Percentiles rank a stretch among this genome's conserved stretches.
Evolutionary conservation across 768 basidiomycete species (phyloP).

Genomic region (Mycena galopus): DNA sequence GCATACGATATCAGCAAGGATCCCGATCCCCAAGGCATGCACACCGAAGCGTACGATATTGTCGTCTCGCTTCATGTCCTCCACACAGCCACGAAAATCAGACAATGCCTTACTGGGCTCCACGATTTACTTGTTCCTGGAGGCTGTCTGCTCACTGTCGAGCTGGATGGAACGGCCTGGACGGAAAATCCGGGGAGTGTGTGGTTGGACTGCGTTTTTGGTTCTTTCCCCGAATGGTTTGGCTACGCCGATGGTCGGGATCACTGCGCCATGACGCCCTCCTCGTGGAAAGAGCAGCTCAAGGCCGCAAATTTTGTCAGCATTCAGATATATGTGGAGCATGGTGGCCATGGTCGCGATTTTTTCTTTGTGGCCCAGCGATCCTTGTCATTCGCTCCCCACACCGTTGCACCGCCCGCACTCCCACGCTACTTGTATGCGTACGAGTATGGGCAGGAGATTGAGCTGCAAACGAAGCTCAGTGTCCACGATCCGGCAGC

Average conservation of each 20-base stretch:
- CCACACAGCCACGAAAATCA: slow-evolving; percentile 7
- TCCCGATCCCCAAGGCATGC: slow-evolving; percentile 3
- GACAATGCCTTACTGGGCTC: neutral
- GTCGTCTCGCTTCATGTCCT: slow-evolving; percentile 22
- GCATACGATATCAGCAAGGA: slow-evolving; percentile 18
- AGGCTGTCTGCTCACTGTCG: slow-evolving; percentile 11
- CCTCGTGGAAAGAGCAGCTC: slow-evolving; percentile 4
- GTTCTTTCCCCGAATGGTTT: slow-evolving; percentile 24
- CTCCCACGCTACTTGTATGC: neutral
- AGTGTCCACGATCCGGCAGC: neutral
- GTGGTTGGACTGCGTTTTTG: slow-evolving; percentile 22
- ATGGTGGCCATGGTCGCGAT: neutral
- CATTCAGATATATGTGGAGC: neutral
- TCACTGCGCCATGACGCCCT: slow-evolving; percentile 5
- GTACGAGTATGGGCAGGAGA: slow-evolving; percentile 17
- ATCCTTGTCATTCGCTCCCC: neutral
- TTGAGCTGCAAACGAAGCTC: neutral
- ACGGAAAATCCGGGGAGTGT: neutral
- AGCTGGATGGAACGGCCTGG: slow-evolving; percentile 17
- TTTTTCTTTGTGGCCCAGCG: slow-evolving; percentile 22
- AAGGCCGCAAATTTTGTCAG: neutral
- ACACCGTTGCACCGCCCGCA: neutral
- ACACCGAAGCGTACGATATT: slow-evolving; percentile 2
- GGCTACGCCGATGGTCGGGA: neutral
- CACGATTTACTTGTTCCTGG: slow-evolving; percentile 13